These are phyloP conservation scores for Aquilaria yunnanensis DNA, from an alignment of 345 rosid genomes.

Conservation along the genomic window DNA sequence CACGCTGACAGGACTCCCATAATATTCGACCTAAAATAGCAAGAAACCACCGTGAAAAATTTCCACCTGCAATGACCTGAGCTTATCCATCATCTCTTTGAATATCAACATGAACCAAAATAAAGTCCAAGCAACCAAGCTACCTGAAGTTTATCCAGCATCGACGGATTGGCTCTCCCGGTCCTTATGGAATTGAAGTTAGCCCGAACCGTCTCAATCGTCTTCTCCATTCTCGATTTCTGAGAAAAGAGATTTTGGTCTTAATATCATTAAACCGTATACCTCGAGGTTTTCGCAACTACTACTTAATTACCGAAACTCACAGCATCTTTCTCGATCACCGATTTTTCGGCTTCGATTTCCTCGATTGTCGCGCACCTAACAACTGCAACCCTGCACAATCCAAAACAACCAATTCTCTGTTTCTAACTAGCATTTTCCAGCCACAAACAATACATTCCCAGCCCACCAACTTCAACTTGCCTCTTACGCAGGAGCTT, in stretches of 20 bases:
- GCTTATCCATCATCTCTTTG: too few species aligned
- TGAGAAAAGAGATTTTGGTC: constrained; percentile 8
- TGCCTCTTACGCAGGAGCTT: constrained; percentile 43
- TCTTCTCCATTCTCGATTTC: constrained; percentile 93
- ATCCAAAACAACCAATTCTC: constrained; percentile 1
- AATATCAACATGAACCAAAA: too few species aligned
- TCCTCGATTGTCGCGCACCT: constrained; percentile 87
- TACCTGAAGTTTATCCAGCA: constrained; percentile 90
- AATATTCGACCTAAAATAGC: constrained; percentile 69
- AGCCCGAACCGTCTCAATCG: constrained; percentile 62
- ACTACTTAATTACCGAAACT: constrained; percentile 16
- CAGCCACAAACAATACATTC: constrained; percentile 2
- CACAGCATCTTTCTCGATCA: constrained; percentile 76
- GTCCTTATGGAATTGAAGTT: constrained; percentile 88
- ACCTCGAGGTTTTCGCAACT: neutral
- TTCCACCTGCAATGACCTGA: too few species aligned
- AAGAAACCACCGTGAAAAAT: neutral
- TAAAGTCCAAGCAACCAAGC: neutral
- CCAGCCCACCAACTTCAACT: constrained; percentile 6
- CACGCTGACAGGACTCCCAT: constrained; percentile 88
- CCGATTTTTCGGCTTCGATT: constrained; percentile 76
- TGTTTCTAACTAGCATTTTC: constrained; percentile 4
- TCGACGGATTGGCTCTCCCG: constrained; percentile 74
- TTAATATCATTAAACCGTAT: neutral
- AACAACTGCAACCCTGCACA: constrained; percentile 44